Base-by-base conservation (phyloP, 225 moss, liverwort and hornwort species). In the Polytrichum commune region DNA sequence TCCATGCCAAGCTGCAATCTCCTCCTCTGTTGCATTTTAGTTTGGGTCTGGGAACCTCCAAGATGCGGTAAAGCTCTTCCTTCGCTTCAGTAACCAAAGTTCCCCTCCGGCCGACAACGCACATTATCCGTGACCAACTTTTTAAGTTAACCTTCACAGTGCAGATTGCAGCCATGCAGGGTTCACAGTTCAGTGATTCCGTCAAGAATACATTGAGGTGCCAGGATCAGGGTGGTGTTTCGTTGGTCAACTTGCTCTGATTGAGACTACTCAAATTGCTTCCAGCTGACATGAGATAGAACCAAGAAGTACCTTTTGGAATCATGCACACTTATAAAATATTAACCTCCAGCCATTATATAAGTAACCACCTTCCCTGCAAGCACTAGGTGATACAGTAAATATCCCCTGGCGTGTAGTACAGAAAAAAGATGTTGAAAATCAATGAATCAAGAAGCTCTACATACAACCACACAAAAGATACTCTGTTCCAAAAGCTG, bases 331-430 rank as follows among this genome's bases (percentile, higher is more conserved):
- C 27, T 13, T 18, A 53, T 65, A 66, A 33, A 65, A 32, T 54
- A 62, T 73, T 73, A 81, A 61, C 64, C 73, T 55, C 73, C 76
- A 66, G 81, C 73, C 65, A 76, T 70, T 60, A 76, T 69, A 73
- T 81, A 81, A 20, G 76, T 69, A 64, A 81, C 64, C 5, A 76
- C 29, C 61, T 28, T 72, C 66, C 73, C 81, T 81, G 76, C 60
- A 76, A 73, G 61, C 55, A 26, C 72, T 20, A 72, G 24, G 57
- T 26, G 8, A 8, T n/a, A n/a, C n/a, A n/a, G n/a, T 32, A 32
- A 32, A 7, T 7, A 7, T 32, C 1, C 32, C 10, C 38, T 38
- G 10, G 38, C 38, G 10, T 38, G 38, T 9, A 38, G 38, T 38
- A 38, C 33, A 1, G 7, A 33, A 33, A 33, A 9, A 38, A 38